Evolutionary conservation across 495 filamentous ascomycete genomes (phyloP).

Genomic region (Geopyxis carbonaria): DNA sequence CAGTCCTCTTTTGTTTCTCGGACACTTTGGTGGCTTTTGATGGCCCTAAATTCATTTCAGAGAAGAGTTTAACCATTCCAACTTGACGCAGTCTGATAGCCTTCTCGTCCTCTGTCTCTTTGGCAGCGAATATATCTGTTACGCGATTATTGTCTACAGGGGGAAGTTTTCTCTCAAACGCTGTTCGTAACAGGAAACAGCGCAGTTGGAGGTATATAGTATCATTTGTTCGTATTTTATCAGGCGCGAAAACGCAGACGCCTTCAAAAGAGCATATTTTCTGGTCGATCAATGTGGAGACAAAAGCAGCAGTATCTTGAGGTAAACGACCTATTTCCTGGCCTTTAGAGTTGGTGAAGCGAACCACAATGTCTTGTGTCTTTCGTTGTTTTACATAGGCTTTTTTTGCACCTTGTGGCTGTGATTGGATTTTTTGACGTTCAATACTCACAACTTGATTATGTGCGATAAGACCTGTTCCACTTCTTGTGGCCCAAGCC

Average conservation of each 20-base stretch:
- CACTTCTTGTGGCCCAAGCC: conserved; percentile 84
- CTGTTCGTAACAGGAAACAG: conserved; percentile 54
- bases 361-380: conserved; percentile 70
- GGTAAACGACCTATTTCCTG: conserved; percentile 79
- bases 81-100: conserved; percentile 73
- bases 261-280: conserved; percentile 78
- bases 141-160: conserved; percentile 48
- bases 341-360: conserved; percentile 66
- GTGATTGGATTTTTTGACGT: conserved; percentile 53
- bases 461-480: conserved; percentile 51
- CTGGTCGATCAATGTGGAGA: conserved; percentile 84
- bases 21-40: conserved; percentile 54
- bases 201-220: conserved; percentile 77
- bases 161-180: conserved; percentile 47
- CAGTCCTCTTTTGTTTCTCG: conserved; percentile 60
- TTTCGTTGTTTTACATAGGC: conserved; percentile 33
- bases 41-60: conserved; percentile 71
- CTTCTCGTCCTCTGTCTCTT: conserved; percentile 74
- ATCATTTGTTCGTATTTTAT: conserved; percentile 71
- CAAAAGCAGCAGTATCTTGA: conserved; percentile 81
- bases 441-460: conserved; percentile 72
- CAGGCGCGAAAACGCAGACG: conserved; percentile 75
- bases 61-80: conserved; percentile 70
- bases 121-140: conserved; percentile 47
- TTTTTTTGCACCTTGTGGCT: conserved; percentile 26